Conservation (phyloP, 176 grass and related monocot species). For the Neostapfia colusana region DNA sequence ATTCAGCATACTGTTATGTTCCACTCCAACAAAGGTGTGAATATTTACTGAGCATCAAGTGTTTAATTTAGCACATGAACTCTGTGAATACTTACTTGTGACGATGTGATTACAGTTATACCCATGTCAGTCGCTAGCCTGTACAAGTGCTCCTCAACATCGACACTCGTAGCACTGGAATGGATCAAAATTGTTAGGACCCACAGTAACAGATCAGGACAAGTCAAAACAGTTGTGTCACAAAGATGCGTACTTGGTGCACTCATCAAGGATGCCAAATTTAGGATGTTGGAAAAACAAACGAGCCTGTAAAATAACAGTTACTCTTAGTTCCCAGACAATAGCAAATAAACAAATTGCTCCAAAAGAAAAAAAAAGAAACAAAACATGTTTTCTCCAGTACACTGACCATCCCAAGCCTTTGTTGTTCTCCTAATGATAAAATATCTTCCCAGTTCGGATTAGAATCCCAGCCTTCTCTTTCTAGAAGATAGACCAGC, state of each 20-base stretch:
- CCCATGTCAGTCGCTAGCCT: slow-evolving; percentile 86
- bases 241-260: slow-evolving; percentile 67
- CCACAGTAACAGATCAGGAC: slow-evolving; percentile 3
- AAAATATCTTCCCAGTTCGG: slow-evolving; percentile 93
- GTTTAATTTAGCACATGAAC: neutral
- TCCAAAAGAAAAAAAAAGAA: neutral
- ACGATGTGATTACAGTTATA: slow-evolving; percentile 94
- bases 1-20: slow-evolving; percentile 21
- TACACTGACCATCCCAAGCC: slow-evolving; percentile 86
- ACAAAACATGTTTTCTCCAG: neutral
- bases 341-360: neutral
- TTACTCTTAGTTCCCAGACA: slow-evolving; percentile 7
- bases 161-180: slow-evolving; percentile 90
- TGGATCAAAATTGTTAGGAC: slow-evolving; percentile 28
- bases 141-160: slow-evolving; percentile 98
- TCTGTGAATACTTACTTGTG: slow-evolving; percentile 54
- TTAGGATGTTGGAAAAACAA: slow-evolving; percentile 95
- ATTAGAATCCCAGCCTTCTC: slow-evolving; percentile 95
- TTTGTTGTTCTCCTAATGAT: slow-evolving; percentile 91
- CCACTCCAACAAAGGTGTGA: neutral
- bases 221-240: neutral
- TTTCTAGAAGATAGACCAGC: slow-evolving; percentile 89
- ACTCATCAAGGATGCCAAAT: slow-evolving; percentile 89
- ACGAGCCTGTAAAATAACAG: slow-evolving; percentile 68
- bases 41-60: neutral